phyloP scores from a whole-genome alignment of 2,329 filamentous ascomycete species.

The Metarhizium rileyi region DNA sequence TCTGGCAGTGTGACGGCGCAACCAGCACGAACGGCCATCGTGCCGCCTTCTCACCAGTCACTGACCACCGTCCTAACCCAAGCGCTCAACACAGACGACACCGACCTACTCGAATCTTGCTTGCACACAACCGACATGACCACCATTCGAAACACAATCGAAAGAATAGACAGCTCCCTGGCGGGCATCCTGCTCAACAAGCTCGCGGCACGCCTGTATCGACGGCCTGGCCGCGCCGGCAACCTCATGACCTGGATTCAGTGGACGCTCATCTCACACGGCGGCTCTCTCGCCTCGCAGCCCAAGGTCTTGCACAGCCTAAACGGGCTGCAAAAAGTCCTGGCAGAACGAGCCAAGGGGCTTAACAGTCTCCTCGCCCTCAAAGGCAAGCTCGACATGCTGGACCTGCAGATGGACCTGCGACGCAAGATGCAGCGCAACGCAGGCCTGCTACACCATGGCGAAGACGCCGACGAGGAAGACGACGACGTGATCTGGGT shows the following conservation, averaged over 20 bases:
- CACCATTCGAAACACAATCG: conserved; percentile 80
- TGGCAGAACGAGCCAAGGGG: conserved; percentile 76
- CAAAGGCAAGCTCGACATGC: conserved; percentile 92
- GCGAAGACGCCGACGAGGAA: conserved; percentile 44
- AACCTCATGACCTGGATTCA: conserved; percentile 92
- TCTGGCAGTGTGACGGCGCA: conserved; percentile 24
- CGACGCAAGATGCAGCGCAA: conserved; percentile 56
- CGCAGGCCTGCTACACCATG: conserved; percentile 26
- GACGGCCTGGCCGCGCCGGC: conserved; percentile 78
- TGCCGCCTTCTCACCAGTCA: conserved; percentile 63
- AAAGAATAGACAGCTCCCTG: conserved; percentile 76
- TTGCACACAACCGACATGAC: conserved; percentile 68
- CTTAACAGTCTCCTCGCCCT: conserved; percentile 74
- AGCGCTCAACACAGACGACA: conserved; percentile 85
- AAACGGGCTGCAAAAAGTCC: conserved; percentile 70
- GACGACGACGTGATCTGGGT: conserved; percentile 76
- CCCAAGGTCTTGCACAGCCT: conserved; percentile 74
- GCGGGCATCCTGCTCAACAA: conserved; percentile 71
- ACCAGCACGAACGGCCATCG: conserved; percentile 38
- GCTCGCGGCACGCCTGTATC: conserved; percentile 77
- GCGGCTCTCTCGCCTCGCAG: conserved; percentile 80
- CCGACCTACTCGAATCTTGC: conserved; percentile 82
- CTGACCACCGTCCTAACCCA: conserved; percentile 89
- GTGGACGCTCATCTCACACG: conserved; percentile 87
- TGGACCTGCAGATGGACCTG: conserved; percentile 80